Percentiles rank a stretch among this genome's conserved stretches.
Conservation (phyloP, 345 rosid species). For the Lumnitzera racemosa region DNA sequence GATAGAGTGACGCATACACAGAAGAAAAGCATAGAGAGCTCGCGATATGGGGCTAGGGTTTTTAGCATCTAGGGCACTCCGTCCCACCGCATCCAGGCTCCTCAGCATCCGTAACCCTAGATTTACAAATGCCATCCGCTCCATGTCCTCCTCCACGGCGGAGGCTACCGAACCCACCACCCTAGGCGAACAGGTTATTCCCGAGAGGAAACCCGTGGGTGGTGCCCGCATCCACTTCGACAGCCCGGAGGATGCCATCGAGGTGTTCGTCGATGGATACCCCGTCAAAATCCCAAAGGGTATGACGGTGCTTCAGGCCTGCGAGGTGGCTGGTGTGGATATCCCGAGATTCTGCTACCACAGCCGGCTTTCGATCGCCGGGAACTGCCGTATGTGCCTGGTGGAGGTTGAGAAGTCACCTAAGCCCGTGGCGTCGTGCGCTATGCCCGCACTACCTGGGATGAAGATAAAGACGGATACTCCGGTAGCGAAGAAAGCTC, state of each 20-base stretch:
- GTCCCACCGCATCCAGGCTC: constrained; percentile 27
- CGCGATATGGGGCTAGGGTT: constrained; percentile 61
- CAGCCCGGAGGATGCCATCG: constrained; percentile 91
- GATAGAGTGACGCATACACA: background rate
- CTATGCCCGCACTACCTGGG: constrained; percentile 99
- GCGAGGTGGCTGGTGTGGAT: constrained; percentile 98
- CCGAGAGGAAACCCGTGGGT: constrained; percentile 60
- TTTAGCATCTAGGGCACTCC: constrained; percentile 62
- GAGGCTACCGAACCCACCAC: constrained; percentile 67
- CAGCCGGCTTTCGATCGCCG: constrained; percentile 88
- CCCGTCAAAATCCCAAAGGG: constrained; percentile 98
- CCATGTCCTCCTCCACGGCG: constrained; percentile 64
- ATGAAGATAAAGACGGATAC: constrained; percentile 99
- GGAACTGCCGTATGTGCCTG: constrained; percentile 97
- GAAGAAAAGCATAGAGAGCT: background rate
- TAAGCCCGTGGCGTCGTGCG: constrained; percentile 98
- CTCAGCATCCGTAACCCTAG: constrained; percentile 26
- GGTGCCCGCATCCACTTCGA: constrained; percentile 83
- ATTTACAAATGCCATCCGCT: constrained; percentile 26
- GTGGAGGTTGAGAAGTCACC: constrained; percentile 99
- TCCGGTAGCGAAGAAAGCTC: constrained; percentile 90
- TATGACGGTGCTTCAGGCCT: constrained; percentile 91
- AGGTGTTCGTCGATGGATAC: constrained; percentile 89
- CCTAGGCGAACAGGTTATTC: constrained; percentile 34
- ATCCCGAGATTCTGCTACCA: constrained; percentile 97